phyloP scores from a whole-genome alignment of 2,329 filamentous ascomycete species.

The Emergomyces pasteurianus region DNA sequence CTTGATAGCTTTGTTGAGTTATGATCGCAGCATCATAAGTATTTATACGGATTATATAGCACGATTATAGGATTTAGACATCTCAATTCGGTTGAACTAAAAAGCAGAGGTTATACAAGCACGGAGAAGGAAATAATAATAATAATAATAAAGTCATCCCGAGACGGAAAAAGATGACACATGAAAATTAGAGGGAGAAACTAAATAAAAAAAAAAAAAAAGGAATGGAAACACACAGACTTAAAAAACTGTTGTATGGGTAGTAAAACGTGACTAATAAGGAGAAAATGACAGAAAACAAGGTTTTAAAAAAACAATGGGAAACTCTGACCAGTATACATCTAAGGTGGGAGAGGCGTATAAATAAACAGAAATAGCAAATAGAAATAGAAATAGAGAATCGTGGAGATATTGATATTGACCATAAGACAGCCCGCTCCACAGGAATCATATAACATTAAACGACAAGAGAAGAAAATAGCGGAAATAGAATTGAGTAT shows the following conservation, averaged over 20 bases:
- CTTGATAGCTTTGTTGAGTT: no score
- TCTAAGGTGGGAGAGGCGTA: not conserved
- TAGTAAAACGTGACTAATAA: not conserved
- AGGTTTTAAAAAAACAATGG: no score
- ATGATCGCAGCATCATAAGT: no score
- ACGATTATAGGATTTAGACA: no score
- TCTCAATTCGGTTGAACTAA: no score
- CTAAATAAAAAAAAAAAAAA: not conserved
- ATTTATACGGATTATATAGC: no score
- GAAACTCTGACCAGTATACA: not conserved
- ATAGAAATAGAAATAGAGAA: not conserved
- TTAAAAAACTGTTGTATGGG: not conserved
- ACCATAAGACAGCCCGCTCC: slow-evolving; percentile 1
- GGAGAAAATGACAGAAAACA: not conserved
- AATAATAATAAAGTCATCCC: no score
- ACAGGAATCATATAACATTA: slow-evolving; percentile 1
- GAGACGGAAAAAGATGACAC: not conserved
- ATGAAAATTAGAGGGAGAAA: not conserved
- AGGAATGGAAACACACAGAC: not conserved
- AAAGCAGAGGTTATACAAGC: no score
- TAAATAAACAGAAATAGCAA: not conserved
- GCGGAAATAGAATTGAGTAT: not conserved
- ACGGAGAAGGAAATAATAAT: no score
- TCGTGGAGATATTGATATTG: not conserved
- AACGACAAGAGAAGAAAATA: not conserved